These are phyloP conservation scores for Cercis canadensis DNA, from an alignment of 306 rosid genomes.

Conservation along the genomic window DNA sequence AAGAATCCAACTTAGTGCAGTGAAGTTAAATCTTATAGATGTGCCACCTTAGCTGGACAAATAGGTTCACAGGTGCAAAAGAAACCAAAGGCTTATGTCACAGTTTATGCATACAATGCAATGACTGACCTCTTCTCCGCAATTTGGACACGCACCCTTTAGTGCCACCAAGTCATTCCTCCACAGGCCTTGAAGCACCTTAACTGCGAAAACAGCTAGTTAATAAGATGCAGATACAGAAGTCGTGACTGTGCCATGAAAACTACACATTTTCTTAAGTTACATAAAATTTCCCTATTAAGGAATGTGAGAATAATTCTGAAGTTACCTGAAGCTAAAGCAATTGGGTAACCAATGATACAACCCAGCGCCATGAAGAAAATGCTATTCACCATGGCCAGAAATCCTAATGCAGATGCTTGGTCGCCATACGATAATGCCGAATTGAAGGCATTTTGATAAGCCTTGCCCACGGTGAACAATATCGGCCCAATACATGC, in stretches of 20 bases:
- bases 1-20: constrained; percentile 30
- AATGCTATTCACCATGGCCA: constrained; percentile 55
- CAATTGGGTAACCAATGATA: constrained; percentile 72
- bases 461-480: constrained; percentile 59
- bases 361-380: constrained; percentile 65
- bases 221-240: constrained; percentile 9
- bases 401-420: constrained; percentile 48
- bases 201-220: constrained; percentile 51
- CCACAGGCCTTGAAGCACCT: constrained; percentile 89
- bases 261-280: neutral
- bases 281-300: neutral
- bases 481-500: constrained; percentile 68
- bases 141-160: constrained; percentile 89
- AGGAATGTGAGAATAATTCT: neutral
- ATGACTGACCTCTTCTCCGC: constrained; percentile 86
- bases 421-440: constrained; percentile 56
- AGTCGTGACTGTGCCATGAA: neutral
- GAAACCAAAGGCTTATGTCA: neutral
- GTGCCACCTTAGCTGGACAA: constrained; percentile 14
- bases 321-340: constrained; percentile 77
- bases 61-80: constrained; percentile 22
- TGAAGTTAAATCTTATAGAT: constrained; percentile 18
- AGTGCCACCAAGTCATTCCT: constrained; percentile 78
- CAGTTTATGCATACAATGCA: constrained; percentile 7
- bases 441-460: constrained; percentile 56